A percentile compares a stretch with the other conserved stretches of the same genome.
Evolutionary conservation across 2,329 filamentous ascomycete genomes (phyloP).

Genomic region (Byssoonygena ceratinophila): DNA sequence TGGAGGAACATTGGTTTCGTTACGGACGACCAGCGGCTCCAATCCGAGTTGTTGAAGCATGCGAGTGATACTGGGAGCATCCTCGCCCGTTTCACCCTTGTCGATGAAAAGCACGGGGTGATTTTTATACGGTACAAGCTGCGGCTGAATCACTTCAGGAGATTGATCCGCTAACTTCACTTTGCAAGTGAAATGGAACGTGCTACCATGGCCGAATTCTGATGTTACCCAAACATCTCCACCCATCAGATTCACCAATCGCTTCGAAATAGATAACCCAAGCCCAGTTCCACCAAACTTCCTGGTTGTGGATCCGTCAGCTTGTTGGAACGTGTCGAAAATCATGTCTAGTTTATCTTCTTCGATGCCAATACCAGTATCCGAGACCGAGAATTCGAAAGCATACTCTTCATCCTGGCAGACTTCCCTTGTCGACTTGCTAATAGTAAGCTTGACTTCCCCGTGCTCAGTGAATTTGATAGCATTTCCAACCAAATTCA

Average conservation of each 20-base stretch:
- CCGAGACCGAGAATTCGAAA: conserved; percentile 89
- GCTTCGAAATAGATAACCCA: conserved; percentile 87
- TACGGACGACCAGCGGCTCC: conserved; percentile 71
- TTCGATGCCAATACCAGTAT: conserved; percentile 94
- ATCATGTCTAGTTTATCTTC: conserved; percentile 92
- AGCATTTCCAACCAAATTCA: conserved; percentile 94
- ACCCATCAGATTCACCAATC: conserved; percentile 90
- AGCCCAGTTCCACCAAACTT: conserved; percentile 94
- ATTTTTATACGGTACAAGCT: conserved; percentile 79
- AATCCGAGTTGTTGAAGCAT: conserved; percentile 74
- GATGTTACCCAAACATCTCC: conserved; percentile 95
- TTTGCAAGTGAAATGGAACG: conserved; percentile 92
- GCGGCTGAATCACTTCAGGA: conserved; percentile 59
- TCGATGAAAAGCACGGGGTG: conserved; percentile 93
- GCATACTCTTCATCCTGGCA: conserved; percentile 69
- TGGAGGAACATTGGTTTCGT: conserved; percentile 56
- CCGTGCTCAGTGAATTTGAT: conserved; percentile 99
- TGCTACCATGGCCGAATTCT: conserved; percentile 79
- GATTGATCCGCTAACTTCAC: conserved; percentile 76
- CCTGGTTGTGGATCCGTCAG: conserved; percentile 88
- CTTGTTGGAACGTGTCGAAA: conserved; percentile 98
- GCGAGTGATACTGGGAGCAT: conserved; percentile 59
- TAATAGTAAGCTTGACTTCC: conserved; percentile 89
- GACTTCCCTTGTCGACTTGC: conserved; percentile 54
- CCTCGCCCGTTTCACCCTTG: conserved; percentile 61